A percentile compares a stretch with the other conserved stretches of the same genome.
phyloP scores from a whole-genome alignment of 169 alveolate species.

The Babesia bigemina region DNA sequence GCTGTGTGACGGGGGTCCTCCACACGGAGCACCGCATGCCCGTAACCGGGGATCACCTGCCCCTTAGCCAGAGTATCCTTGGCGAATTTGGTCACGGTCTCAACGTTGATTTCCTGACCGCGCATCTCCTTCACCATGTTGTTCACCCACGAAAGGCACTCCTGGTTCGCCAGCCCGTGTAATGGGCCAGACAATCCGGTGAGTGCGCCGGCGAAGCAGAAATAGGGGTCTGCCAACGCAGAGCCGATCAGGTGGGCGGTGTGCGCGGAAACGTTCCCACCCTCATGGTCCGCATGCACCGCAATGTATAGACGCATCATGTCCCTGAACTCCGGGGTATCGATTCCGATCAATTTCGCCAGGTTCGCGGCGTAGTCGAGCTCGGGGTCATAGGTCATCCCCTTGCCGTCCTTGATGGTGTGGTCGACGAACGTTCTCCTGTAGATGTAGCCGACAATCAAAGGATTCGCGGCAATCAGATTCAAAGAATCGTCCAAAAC shows the following conservation, averaged over 20 bases:
- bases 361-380: constrained; percentile 78
- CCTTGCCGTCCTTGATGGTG: constrained; percentile 70
- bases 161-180: constrained; percentile 95
- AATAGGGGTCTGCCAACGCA: constrained; percentile 92
- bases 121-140: constrained; percentile 82
- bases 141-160: constrained; percentile 90
- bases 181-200: constrained; percentile 93
- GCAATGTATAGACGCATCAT: constrained; percentile 79
- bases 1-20: constrained; percentile 94
- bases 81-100: constrained; percentile 73
- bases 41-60: constrained; percentile 94
- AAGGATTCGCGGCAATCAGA: constrained; percentile 76
- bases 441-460: constrained; percentile 77
- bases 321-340: constrained; percentile 64
- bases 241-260: constrained; percentile 91
- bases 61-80: constrained; percentile 81
- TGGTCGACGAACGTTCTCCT: constrained; percentile 72
- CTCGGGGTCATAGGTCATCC: constrained; percentile 69
- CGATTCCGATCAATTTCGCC: constrained; percentile 72
- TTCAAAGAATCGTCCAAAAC: constrained; percentile 87
- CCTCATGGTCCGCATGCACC: constrained; percentile 90
- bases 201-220: constrained; percentile 87
- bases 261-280: constrained; percentile 96
- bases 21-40: constrained; percentile 96
- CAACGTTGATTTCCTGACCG: constrained; percentile 75